A percentile compares a stretch with the other conserved stretches of the same genome.
These are phyloP conservation scores for Hyphopichia buzzinii DNA, from an alignment of 1,139 yeast genomes.

Conservation along the genomic window DNA sequence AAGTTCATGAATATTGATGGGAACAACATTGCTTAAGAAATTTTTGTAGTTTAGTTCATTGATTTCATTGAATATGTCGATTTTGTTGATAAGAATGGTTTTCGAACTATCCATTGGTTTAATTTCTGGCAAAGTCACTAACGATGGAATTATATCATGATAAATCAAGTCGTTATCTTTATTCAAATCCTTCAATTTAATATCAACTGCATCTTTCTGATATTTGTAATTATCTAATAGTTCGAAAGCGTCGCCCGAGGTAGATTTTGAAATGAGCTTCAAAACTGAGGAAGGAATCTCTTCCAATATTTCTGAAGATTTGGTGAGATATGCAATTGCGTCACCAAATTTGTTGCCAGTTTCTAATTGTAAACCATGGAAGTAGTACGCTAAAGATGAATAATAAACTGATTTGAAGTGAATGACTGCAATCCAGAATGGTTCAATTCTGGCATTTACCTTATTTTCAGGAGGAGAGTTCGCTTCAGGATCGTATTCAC, in stretches of 20 bases:
- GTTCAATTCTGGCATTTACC: conserved; percentile 44
- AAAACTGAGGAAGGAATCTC: conserved; percentile 25
- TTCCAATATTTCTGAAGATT: conserved; percentile 43
- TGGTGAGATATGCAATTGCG: conserved; percentile 65
- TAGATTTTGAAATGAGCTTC: conserved; percentile 26
- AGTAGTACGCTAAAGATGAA: conserved; percentile 45
- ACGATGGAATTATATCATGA: conserved; percentile 70
- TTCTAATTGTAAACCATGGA: conserved; percentile 52
- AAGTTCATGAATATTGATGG: conserved; percentile 82
- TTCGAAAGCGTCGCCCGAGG: conserved; percentile 31
- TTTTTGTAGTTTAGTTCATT: conserved; percentile 56
- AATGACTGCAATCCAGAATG: conserved; percentile 41
- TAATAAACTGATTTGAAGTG: conserved; percentile 51
- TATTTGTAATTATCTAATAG: conserved; percentile 42
- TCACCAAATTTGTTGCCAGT: conserved; percentile 63
- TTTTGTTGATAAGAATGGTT: conserved; percentile 50
- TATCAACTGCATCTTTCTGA: conserved; percentile 44
- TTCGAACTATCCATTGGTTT: conserved; percentile 79
- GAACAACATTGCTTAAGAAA: conserved; percentile 77
- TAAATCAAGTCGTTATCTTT: conserved; percentile 91
- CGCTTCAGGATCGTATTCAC: conserved; percentile 11
- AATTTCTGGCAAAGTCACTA: conserved; percentile 54
- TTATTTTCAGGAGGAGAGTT: conserved; percentile 37
- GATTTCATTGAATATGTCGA: conserved; percentile 32
- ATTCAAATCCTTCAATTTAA: conserved; percentile 48